Evolutionary conservation across 2,329 filamentous ascomycete species (phyloP).

Genomic region (Aspergillus unguis): DNA sequence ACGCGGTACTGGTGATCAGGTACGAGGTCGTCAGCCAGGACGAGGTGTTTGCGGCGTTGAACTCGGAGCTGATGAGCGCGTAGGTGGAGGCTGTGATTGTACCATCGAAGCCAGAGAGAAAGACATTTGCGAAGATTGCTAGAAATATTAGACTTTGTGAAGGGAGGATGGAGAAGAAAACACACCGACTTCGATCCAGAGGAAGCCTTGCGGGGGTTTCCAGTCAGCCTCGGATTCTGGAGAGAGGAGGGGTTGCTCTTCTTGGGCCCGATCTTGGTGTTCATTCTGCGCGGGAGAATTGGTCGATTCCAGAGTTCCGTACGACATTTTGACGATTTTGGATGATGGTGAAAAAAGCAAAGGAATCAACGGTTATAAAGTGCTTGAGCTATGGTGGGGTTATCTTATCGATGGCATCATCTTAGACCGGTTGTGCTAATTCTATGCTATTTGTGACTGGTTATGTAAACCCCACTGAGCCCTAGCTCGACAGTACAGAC

Average conservation of each 20-base stretch:
- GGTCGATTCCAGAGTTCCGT: background rate
- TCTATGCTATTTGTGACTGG: background rate
- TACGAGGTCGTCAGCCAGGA: conserved; percentile 59
- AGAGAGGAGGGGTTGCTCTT: conserved; percentile 26
- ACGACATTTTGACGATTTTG: background rate
- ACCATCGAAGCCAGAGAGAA: conserved; percentile 55
- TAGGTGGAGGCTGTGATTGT: conserved; percentile 47
- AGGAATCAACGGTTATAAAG: background rate
- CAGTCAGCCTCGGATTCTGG: conserved; percentile 20
- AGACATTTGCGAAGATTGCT: conserved; percentile 64
- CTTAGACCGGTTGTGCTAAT: background rate
- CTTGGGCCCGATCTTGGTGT: conserved; percentile 3
- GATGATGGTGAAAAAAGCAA: background rate
- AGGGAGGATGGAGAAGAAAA: background rate
- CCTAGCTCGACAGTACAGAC: background rate
- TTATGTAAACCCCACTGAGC: background rate
- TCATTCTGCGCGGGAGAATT: background rate
- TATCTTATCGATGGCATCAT: background rate
- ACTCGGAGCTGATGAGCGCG: conserved; percentile 47
- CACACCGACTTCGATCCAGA: conserved; percentile 55
- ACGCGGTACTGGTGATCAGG: conserved; percentile 62
- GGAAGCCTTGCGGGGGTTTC: conserved; percentile 53
- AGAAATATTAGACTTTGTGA: background rate
- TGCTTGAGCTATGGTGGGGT: conserved; percentile 1
- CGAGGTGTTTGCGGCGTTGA: conserved; percentile 45